A percentile compares a stretch with the other conserved stretches of the same genome.
Conservation (phyloP, 2,329 filamentous ascomycete genomes). For the Fusarium transvaalense region DNA sequence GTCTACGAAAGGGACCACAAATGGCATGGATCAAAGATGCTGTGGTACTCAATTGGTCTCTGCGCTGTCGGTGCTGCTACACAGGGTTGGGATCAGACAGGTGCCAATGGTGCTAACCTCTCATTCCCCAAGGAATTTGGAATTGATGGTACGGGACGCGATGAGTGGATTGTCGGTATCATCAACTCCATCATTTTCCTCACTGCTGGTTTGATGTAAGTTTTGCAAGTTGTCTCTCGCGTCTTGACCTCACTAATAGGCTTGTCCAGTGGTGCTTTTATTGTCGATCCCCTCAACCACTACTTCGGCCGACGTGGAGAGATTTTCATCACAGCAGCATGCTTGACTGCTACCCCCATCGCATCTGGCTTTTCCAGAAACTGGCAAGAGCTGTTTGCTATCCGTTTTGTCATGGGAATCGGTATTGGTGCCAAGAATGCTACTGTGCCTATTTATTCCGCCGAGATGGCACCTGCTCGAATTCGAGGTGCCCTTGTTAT, state of each 20-base stretch:
- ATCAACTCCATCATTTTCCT: constrained; percentile 62
- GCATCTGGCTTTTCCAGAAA: constrained; percentile 73
- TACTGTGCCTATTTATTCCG: constrained; percentile 78
- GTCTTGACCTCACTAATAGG: background rate
- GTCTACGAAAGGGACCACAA: constrained; percentile 72
- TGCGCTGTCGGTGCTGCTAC: constrained; percentile 77
- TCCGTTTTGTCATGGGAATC: constrained; percentile 76
- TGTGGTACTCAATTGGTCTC: constrained; percentile 75
- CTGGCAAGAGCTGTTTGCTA: constrained; percentile 76
- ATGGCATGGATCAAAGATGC: constrained; percentile 71
- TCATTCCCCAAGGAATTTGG: constrained; percentile 66
- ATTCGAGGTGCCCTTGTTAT: constrained; percentile 83
- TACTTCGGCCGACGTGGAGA: constrained; percentile 61
- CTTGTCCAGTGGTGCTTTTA: constrained; percentile 38
- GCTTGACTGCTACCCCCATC: constrained; percentile 74
- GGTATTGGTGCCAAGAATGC: constrained; percentile 76
- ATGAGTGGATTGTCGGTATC: constrained; percentile 69
- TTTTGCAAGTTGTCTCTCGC: rapidly evolving
- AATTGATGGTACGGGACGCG: constrained; percentile 50
- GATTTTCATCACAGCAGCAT: constrained; percentile 80
- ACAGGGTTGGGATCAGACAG: constrained; percentile 75
- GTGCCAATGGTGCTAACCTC: constrained; percentile 71
- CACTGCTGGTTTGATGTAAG: constrained; percentile 52
- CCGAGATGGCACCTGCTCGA: constrained; percentile 75
- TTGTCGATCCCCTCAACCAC: constrained; percentile 71